Evolutionary conservation across 176 grass and related monocot genomes (phyloP), one percentile per base, ranked within the genome.

Genomic region (Musa acuminata): DNA sequence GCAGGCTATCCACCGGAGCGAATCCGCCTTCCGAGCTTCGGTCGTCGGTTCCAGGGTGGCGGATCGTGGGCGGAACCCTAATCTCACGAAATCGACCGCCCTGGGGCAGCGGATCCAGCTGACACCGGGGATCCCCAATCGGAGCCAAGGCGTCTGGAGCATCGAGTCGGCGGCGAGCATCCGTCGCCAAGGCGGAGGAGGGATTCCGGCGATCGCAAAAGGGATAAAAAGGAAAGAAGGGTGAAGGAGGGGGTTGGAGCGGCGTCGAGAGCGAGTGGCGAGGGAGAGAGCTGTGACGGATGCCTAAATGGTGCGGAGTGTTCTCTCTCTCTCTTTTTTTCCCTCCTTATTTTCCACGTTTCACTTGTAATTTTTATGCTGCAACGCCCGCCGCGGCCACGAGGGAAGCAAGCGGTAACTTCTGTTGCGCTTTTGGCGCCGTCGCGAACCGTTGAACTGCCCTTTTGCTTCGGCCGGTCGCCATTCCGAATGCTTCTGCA

Each of bases 121-220:
- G 77, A 59, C 22, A 64, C 68, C 3, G 72, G 78, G 23, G 65
- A 79, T 81, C 72, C 76, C 23, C 67, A 78, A 58, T 54, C 82
- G 27, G 83, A 84, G 8, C 11, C 23, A 73, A 43, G 78, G 67
- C 8, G 85, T 75, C 70, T 77, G 68, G 77, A 86, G 69, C 90
- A 93, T 97, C 80, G 75, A 57, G 55, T 69, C 85, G 75, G 84
- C 82, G 64, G 86, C 84, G 73, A 98, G 80, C 94, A 98, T 93
- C 73, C 78, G 83, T 71, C 75, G 76, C 13, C 48, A 48, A 3
- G 71, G 20, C 25, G 59, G 20, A 6, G 53, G 13, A 55, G 24
- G 52, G 65, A 13, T 53, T 72, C 50, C 14, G 16, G 10, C 3
- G 49, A 75, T 21, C 9, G 35, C 35, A 43, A 4, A 43, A 43